Evolutionary conservation across 208 protist genomes (phyloP), one percentile per base, ranked within the genome.

Genomic region (Trypanosoma congolense): DNA sequence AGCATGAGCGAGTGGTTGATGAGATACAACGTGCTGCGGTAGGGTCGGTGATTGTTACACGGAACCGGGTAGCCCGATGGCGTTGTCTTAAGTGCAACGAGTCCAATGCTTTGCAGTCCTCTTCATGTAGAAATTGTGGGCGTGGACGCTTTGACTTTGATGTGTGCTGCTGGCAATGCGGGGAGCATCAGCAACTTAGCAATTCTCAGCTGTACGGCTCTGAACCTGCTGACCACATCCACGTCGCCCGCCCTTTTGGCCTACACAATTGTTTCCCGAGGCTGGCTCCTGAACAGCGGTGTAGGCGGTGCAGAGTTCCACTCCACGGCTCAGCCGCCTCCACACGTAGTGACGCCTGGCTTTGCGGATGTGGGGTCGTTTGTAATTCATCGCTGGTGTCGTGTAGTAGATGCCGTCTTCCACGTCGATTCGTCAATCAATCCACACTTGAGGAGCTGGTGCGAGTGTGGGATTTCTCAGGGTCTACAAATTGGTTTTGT

Each of bases 401-500:
- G 36, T 92, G 84, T 54, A 4, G 54, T 33, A 75, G 84, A 9
- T 92, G 84, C 48, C 84, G 84, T 2, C 47, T 88, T 25, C 84
- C 84, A 0, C 70, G 80, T 10, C 38, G 60, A n/a, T 21, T 87
- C 3, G 31, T 54, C 0, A 33, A 41, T 16, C 57, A 51, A 0
- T 35, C 42, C 2, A 42, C 56, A 44, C 38, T 83, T 51, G 48
- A 58, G 4, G 43, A 47, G 29, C 48, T 87, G 10, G 54, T 75
- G 30, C 51, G 61, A 0, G 66, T 82, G 33, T 88, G 75, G 73
- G 84, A 92, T 58, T 75, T 86, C 28, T 41, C 50, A 21, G 52
- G 38, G 1, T 73, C 77, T 60, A 87, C 80, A 29, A 77, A 73
- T 55, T 92, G 84, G 80, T 67, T 75, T 43, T 92, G 84, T 33